Conservation (phyloP, 2,329 filamentous ascomycete species). For the Colletotrichum sp. region DNA sequence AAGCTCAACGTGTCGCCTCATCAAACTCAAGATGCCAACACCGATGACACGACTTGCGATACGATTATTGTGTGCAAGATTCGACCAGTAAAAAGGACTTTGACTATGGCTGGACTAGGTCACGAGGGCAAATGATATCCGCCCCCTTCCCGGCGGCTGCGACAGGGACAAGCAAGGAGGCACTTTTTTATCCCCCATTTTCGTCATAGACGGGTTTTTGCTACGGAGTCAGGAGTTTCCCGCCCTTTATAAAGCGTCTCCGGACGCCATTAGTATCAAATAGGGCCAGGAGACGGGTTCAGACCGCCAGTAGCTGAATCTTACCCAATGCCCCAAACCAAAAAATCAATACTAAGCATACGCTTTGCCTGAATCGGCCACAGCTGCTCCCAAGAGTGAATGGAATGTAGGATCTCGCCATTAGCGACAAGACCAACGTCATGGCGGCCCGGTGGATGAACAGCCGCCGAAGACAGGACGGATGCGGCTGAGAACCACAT, state of each 20-base stretch:
- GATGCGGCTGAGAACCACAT: slow-evolving; percentile 5
- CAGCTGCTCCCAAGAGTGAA: neutral
- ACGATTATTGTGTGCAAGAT: neutral
- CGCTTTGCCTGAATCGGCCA: neutral
- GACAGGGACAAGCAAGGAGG: slow-evolving; percentile 17
- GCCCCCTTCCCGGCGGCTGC: slow-evolving; percentile 5
- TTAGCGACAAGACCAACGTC: neutral
- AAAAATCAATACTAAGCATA: neutral
- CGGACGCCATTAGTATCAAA: neutral
- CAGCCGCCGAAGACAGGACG: neutral
- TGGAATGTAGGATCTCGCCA: neutral
- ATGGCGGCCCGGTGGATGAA: neutral
- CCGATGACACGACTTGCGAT: neutral
- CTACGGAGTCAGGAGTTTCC: slow-evolving; percentile 19
- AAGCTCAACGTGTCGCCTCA: neutral
- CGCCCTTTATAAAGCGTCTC: neutral
- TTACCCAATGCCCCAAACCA: neutral
- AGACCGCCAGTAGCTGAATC: neutral
- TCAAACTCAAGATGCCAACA: neutral
- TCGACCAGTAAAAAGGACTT: slow-evolving; percentile 7
- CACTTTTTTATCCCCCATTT: neutral
- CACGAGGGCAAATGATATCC: slow-evolving; percentile 19
- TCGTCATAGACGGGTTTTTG: slow-evolving; percentile 12
- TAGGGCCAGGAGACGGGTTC: neutral
- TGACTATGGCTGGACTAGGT: slow-evolving; percentile 21